These are phyloP conservation scores for Lentinula lateritia DNA, from an alignment of 768 basidiomycete species.

Conservation along the genomic window DNA sequence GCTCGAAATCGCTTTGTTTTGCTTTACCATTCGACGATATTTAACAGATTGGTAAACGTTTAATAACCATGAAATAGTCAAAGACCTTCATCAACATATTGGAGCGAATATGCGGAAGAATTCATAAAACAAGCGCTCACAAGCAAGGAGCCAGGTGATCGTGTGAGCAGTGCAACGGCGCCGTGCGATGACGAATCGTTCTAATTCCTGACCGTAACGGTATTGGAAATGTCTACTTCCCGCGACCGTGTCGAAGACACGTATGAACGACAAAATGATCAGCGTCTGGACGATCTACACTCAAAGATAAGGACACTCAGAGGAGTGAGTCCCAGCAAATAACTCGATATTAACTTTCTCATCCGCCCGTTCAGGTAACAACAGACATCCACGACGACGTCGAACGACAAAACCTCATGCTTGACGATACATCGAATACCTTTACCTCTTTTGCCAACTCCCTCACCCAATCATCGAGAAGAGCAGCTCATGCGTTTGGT, in stretches of 20 bases:
- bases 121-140: no score
- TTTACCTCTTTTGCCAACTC: conserved; percentile 62
- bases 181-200: no score
- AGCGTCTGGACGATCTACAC: conserved; percentile 77
- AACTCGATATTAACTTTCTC: neutral
- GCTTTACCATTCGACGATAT: no score
- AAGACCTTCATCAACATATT: no score
- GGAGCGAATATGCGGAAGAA: no score
- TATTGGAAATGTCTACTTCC: neutral
- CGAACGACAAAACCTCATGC: conserved; percentile 72
- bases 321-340: conserved; percentile 43
- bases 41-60: no score
- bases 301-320: conserved; percentile 78
- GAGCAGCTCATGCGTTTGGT: conserved; percentile 72
- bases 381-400: conserved; percentile 83
- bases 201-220: neutral
- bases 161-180: no score
- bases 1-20: no score
- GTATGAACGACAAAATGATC: conserved; percentile 84
- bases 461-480: conserved; percentile 60
- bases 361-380: conserved; percentile 52
- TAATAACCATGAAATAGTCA: no score
- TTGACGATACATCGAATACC: conserved; percentile 67
- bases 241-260: conserved; percentile 51
- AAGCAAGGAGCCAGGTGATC: neutral